Conservation (phyloP, 176 grass and related monocot genomes). For the Phoenix roebelenii region DNA sequence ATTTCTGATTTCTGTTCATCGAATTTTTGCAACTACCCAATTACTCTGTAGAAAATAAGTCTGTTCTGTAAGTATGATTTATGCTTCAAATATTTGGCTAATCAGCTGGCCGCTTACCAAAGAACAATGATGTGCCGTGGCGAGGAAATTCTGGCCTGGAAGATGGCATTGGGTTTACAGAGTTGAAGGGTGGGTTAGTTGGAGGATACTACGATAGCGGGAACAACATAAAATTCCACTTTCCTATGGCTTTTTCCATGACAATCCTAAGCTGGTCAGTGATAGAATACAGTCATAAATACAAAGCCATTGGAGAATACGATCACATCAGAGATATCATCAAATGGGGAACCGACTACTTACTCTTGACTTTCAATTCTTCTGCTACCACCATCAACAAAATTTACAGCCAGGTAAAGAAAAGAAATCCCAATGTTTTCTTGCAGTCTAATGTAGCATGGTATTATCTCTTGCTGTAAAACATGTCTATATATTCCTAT, state of each 20-base stretch:
- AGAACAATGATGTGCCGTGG: slow-evolving; percentile 7
- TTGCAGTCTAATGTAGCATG: neutral
- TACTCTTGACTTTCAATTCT: slow-evolving; percentile 24
- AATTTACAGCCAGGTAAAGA: slow-evolving; percentile 18
- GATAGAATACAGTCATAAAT: slow-evolving; percentile 14
- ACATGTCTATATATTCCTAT: neutral
- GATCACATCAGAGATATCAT: slow-evolving; percentile 20
- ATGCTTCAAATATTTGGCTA: neutral
- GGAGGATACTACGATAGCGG: slow-evolving; percentile 25
- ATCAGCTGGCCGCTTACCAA: slow-evolving; percentile 15
- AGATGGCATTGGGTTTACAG: neutral
- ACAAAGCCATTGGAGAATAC: slow-evolving; percentile 17
- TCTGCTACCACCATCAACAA: slow-evolving; percentile 16
- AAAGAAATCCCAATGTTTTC: neutral
- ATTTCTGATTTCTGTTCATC: too few species aligned
- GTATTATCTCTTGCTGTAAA: neutral
- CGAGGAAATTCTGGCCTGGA: slow-evolving; percentile 9
- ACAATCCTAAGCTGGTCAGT: slow-evolving; percentile 27
- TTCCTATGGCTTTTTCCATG: slow-evolving; percentile 25
- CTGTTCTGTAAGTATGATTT: neutral
- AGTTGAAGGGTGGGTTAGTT: slow-evolving; percentile 13
- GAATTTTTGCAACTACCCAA: too few species aligned
- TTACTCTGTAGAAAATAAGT: too few species aligned
- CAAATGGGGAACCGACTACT: slow-evolving; percentile 24
- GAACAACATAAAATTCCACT: slow-evolving; percentile 21